These are phyloP conservation scores for Cymbopogon citratus DNA, from an alignment of 176 grass and related monocot genomes.

Conservation along the genomic window DNA sequence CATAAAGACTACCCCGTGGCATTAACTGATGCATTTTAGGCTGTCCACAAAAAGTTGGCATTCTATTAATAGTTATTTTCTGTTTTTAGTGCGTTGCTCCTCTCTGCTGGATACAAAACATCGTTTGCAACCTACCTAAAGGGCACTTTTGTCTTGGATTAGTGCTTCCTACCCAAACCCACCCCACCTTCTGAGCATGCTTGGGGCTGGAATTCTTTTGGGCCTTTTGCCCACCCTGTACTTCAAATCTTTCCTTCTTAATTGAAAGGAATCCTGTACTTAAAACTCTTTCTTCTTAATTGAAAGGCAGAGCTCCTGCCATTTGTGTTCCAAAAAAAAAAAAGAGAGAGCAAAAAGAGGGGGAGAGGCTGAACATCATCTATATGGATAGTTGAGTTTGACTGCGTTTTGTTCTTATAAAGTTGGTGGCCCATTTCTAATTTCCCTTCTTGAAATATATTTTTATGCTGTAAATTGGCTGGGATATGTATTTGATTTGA, in stretches of 20 bases:
- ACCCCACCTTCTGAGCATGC: background rate
- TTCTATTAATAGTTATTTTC: background rate
- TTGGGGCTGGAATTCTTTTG: background rate
- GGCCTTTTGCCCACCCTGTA: background rate
- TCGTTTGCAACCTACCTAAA: background rate
- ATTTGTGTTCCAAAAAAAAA: background rate
- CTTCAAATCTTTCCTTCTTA: background rate
- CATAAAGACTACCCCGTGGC: background rate
- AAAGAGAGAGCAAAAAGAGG: background rate
- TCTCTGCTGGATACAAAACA: background rate
- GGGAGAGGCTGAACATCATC: background rate
- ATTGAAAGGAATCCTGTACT: background rate
- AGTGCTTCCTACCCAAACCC: background rate
- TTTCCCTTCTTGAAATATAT: background rate
- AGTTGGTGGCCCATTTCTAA: background rate
- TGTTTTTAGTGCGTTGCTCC: background rate
- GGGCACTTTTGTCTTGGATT: background rate
- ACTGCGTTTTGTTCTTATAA: background rate
- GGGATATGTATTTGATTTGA: background rate
- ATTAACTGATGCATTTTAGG: background rate
- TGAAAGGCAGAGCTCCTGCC: background rate
- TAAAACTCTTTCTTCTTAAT: background rate
- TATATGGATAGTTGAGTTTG: background rate
- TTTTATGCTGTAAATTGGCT: background rate
- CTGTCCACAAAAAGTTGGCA: background rate